phyloP scores from a whole-genome alignment of 2,329 filamentous ascomycete species.

The Tolypocladium ophioglossoides region DNA sequence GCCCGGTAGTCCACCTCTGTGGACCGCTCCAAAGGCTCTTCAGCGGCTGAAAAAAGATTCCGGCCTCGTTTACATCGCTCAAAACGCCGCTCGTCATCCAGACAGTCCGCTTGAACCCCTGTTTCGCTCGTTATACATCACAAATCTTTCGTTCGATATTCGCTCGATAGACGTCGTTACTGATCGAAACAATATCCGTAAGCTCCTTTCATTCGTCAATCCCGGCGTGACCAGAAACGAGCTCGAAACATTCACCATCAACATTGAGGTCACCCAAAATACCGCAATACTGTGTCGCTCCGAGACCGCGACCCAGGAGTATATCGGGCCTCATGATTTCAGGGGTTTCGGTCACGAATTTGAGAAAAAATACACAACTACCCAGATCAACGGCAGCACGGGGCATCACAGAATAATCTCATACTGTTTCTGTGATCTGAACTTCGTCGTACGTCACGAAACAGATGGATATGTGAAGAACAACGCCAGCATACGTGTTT shows the following conservation, averaged over 20 bases:
- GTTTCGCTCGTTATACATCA: conserved; percentile 30
- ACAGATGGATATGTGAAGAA: no score
- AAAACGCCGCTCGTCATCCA: conserved; percentile 34
- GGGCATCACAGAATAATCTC: conserved; percentile 35
- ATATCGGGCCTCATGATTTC: conserved; percentile 24
- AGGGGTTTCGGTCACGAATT: conserved; percentile 32
- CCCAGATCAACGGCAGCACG: conserved; percentile 22
- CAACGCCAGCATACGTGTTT: no score
- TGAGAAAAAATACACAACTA: conserved; percentile 30
- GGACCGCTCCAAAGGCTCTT: conserved; percentile 18
- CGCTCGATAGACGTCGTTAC: conserved; percentile 28
- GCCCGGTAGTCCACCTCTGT: conserved; percentile 26
- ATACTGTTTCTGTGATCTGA: conserved; percentile 30
- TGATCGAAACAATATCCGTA: conserved; percentile 37
- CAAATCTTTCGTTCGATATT: conserved; percentile 28
- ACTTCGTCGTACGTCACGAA: conserved; percentile 8
- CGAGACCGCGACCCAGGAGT: neutral
- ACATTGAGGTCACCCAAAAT: no score
- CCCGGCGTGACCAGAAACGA: no score
- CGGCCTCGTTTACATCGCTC: conserved; percentile 29
- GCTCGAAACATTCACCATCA: no score
- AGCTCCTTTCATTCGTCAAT: conserved; percentile 32
- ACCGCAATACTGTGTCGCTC: no score
- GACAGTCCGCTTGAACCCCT: conserved; percentile 33
- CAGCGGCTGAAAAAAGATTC: neutral